Evolutionary conservation across 2,329 filamentous ascomycete genomes (phyloP).

Genomic region (Colletotrichum costaricense): DNA sequence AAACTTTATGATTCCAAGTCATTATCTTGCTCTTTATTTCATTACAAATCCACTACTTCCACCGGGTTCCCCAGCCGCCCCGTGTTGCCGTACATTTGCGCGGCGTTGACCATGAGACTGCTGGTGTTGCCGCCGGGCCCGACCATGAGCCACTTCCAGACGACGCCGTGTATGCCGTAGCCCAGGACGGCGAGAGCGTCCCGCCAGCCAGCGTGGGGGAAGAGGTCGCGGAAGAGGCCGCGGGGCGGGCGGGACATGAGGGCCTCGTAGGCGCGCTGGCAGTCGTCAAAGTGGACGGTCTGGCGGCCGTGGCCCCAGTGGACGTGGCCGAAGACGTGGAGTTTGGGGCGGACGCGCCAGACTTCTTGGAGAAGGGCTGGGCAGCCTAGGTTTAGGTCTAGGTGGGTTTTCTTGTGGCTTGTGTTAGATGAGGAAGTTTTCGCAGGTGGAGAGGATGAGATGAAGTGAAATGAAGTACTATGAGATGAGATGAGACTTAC

Average conservation of each 20-base stretch:
- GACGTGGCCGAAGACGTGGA: slow-evolving; percentile 89
- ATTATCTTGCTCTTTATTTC: neutral
- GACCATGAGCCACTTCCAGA: slow-evolving; percentile 69
- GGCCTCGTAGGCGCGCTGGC: slow-evolving; percentile 78
- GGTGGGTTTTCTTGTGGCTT: slow-evolving; percentile 68
- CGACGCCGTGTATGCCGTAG: slow-evolving; percentile 58
- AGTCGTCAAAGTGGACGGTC: slow-evolving; percentile 78
- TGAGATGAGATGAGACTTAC: slow-evolving; percentile 46
- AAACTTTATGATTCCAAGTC: too few species aligned
- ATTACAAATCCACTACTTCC: slow-evolving; percentile 49
- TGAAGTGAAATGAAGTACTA: too few species aligned
- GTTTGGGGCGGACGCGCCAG: slow-evolving; percentile 77
- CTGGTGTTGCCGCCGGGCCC: slow-evolving; percentile 62
- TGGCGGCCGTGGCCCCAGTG: slow-evolving; percentile 81
- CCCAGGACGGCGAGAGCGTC: slow-evolving; percentile 57
- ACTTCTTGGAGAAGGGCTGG: slow-evolving; percentile 76
- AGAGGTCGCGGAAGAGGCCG: slow-evolving; percentile 57
- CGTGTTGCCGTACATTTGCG: slow-evolving; percentile 65
- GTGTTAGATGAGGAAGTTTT: neutral
- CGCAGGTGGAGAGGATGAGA: too few species aligned
- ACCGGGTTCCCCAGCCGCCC: slow-evolving; percentile 57
- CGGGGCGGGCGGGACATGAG: slow-evolving; percentile 60
- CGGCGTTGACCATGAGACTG: slow-evolving; percentile 67
- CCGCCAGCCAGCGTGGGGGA: slow-evolving; percentile 59
- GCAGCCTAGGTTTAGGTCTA: slow-evolving; percentile 77